These are phyloP conservation scores for Globisporangium takayamanum DNA, from an alignment of 352 stramenopile species.

Conservation along the genomic window DNA sequence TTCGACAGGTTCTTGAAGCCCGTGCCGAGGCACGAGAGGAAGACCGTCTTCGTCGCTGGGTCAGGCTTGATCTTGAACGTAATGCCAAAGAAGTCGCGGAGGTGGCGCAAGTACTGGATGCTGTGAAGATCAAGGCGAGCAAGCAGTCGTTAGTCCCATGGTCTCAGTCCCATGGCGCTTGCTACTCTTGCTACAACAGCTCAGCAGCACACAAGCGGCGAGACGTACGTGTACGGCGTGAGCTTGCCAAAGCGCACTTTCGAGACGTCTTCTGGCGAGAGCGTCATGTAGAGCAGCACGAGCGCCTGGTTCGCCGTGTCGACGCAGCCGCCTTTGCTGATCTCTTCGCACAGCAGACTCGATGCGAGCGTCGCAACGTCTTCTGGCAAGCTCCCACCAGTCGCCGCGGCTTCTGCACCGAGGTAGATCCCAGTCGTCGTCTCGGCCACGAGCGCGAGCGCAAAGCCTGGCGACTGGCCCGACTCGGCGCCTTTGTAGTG, in stretches of 20 bases:
- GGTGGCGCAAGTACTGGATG: conserved; percentile 84
- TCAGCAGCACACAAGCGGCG: neutral
- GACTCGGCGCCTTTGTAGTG: conserved; percentile 93
- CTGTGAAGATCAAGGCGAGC: conserved; percentile 20
- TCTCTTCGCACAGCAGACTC: conserved; percentile 95
- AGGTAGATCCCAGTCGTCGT: conserved; percentile 95
- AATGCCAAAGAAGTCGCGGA: conserved; percentile 92
- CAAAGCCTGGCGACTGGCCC: conserved; percentile 88
- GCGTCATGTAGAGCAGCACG: conserved; percentile 96
- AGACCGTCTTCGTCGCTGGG: conserved; percentile 82
- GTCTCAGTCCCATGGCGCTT: too few relatives aligned
- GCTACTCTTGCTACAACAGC: too few relatives aligned
- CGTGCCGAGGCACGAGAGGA: conserved; percentile 91
- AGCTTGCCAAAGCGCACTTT: conserved; percentile 89
- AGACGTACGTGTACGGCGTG: conserved; percentile 70
- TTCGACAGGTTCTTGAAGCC: conserved; percentile 95
- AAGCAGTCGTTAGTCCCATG: neutral
- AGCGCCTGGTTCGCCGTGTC: conserved; percentile 95
- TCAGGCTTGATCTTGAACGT: conserved; percentile 92
- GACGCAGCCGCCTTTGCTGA: conserved; percentile 90
- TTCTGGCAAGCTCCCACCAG: conserved; percentile 90
- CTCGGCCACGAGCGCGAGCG: conserved; percentile 93
- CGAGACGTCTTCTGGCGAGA: conserved; percentile 97
- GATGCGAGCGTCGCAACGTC: conserved; percentile 93
- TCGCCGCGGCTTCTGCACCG: conserved; percentile 87